Conservation (phyloP, 169 alveolate species). For the Theileria sp. region DNA sequence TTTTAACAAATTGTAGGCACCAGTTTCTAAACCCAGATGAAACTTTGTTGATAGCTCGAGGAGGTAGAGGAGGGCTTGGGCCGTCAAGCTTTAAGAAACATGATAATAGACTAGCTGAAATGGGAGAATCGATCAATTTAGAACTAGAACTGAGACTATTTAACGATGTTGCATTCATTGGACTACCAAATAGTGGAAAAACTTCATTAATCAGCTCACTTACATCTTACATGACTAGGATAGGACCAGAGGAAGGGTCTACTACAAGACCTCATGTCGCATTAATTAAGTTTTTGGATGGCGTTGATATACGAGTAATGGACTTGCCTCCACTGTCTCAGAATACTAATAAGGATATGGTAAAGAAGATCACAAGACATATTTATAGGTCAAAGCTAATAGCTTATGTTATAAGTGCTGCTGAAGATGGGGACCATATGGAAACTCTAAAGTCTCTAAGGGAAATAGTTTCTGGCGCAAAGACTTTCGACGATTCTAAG, state of each 20-base stretch:
- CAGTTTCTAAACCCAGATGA: constrained; percentile 70
- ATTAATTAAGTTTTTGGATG: constrained; percentile 72
- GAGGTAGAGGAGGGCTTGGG: constrained; percentile 80
- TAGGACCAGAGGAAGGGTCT: constrained; percentile 74
- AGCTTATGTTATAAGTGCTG: constrained; percentile 71
- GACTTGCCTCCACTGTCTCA: constrained; percentile 73
- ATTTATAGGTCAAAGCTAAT: constrained; percentile 70
- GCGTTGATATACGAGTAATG: constrained; percentile 71
- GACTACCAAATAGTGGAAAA: constrained; percentile 74
- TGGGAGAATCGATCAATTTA: constrained; percentile 62
- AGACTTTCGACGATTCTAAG: constrained; percentile 40
- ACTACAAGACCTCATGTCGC: constrained; percentile 79
- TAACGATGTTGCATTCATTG: constrained; percentile 77
- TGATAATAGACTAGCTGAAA: constrained; percentile 76
- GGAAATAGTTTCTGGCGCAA: constrained; percentile 12
- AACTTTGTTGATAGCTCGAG: constrained; percentile 73
- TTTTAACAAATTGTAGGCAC: constrained; percentile 38
- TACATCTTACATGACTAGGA: constrained; percentile 72
- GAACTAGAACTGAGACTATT: constrained; percentile 76
- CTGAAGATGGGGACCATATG: constrained; percentile 28
- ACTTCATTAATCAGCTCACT: constrained; percentile 73
- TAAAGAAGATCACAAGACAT: constrained; percentile 66
- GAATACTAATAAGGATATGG: constrained; percentile 39
- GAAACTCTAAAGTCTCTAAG: constrained; percentile 32
- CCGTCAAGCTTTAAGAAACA: constrained; percentile 78